Conservation (phyloP, 2,329 filamentous ascomycete genomes). For the Penicillium nordicum region DNA sequence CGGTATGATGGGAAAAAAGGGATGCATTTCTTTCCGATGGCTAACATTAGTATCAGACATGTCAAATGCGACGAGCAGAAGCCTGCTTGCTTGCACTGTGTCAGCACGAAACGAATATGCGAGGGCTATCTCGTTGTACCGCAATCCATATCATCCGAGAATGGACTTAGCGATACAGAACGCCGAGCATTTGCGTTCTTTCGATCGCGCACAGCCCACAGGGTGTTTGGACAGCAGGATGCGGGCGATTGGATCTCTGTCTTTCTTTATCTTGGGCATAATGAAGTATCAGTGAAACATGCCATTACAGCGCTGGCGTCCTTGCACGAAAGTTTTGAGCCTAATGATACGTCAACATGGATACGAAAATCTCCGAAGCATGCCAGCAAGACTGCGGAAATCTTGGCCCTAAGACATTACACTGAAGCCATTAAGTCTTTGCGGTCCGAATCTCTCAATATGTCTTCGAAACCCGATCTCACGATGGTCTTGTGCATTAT, state of each 20-base stretch:
- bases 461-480: constrained; percentile 1
- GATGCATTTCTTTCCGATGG: too few relatives aligned
- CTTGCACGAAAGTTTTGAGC: constrained; percentile 4
- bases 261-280: constrained; percentile 1
- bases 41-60: not conserved
- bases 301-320: constrained; percentile 3
- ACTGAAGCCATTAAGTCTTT: constrained; percentile 1
- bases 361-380: too few relatives aligned
- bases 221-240: constrained; percentile 5
- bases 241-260: not conserved
- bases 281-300: constrained; percentile 2
- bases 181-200: constrained; percentile 8
- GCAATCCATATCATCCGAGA: not conserved
- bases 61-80: constrained; percentile 6
- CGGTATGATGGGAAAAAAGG: too few relatives aligned
- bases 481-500: not conserved
- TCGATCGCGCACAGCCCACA: not conserved
- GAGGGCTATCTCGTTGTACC: constrained; percentile 1
- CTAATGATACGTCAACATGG: not conserved
- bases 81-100: constrained; percentile 1
- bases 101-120: constrained; percentile 1
- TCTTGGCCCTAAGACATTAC: constrained; percentile 1
- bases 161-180: constrained; percentile 1
- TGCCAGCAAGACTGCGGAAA: too few relatives aligned
- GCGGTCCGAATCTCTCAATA: not conserved